A percentile compares a stretch with the other conserved stretches of the same genome.
phyloP scores from a whole-genome alignment of 106 monocot genomes.

The Allium sativum region DNA sequence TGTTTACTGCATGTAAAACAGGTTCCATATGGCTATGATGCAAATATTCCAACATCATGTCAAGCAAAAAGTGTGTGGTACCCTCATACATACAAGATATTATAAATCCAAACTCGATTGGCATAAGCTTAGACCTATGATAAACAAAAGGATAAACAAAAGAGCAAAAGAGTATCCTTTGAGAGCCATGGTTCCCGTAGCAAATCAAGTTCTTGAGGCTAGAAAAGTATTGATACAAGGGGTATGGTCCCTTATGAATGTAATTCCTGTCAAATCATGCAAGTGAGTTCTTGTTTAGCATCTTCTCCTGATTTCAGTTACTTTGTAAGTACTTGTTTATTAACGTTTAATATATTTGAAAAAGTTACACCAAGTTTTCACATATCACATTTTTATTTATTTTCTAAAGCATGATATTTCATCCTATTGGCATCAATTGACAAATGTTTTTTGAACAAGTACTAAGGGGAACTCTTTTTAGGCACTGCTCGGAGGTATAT shows the following conservation, averaged over 20 bases:
- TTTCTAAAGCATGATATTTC: too few relatives aligned
- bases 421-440: background rate
- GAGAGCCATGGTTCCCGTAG: conserved; percentile 63
- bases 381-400: too few relatives aligned
- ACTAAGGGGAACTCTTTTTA: background rate
- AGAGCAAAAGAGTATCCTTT: conserved; percentile 67
- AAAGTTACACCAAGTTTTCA: too few relatives aligned
- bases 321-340: background rate
- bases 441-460: background rate
- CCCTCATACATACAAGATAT: conserved; percentile 6
- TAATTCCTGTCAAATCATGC: conserved; percentile 69
- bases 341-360: background rate
- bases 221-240: conserved; percentile 45
- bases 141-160: conserved; percentile 74
- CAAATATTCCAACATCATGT: background rate
- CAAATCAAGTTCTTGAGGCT: conserved; percentile 55
- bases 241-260: conserved; percentile 45
- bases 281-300: conserved; percentile 35
- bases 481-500: conserved; percentile 77
- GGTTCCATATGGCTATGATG: conserved; percentile 8
- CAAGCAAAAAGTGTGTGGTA: background rate
- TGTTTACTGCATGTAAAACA: background rate
- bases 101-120: conserved; percentile 62
- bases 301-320: conserved; percentile 2
- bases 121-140: conserved; percentile 76